Evolutionary conservation across 2,329 filamentous ascomycete species (phyloP), one percentile per base, ranked within the genome.

Genomic region (Atkinsonella hypoxylon): DNA sequence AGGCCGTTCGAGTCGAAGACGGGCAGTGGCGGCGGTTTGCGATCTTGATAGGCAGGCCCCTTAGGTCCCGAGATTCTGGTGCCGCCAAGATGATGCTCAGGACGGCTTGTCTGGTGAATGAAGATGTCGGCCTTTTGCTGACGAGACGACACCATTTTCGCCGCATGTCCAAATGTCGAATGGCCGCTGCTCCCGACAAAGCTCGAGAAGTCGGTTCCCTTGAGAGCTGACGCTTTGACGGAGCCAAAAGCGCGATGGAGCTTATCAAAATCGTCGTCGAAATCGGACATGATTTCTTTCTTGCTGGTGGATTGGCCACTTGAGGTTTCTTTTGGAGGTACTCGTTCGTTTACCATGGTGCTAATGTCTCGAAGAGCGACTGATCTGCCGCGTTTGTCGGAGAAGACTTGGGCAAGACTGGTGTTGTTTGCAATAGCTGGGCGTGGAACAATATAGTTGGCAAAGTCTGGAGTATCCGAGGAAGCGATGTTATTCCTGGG

Each of bases 51-150:
- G 38, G 69, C 63, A n/a, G 73, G 73, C 10, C 70, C 68, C 54
- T 68, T 60, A 3, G 77, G 76, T 2, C 73, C 74, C 7, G 66
- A 65, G 30, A 77, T 67, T 51, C 66, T 70, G 54, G 72, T 73
- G 39, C 69, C 72, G 42, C 31, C 47, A 8, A 75, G 70, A 59
- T 82, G 78, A 56, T 78, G 76, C 59, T 82, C 78, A 1, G 78
- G 78, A 2, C 77, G 72, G 47, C 67, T 75, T 61, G 70, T 76
- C 45, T 73, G 73, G 55, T 75, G 71, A 48, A 77, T 72, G 60
- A 81, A 81, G 51, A 78, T 63, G 57, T 72, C 70, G 52, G 77
- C 76, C 62, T 76, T 76, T 59, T 77, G 74, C 59, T 79, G 76
- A 61, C 74, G 71, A 60, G 70, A 72, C 41, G 73, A 74, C 59